phyloP scores from a whole-genome alignment of 371 early-diverging fungal genomes.

The Mucor lusitanicus region DNA sequence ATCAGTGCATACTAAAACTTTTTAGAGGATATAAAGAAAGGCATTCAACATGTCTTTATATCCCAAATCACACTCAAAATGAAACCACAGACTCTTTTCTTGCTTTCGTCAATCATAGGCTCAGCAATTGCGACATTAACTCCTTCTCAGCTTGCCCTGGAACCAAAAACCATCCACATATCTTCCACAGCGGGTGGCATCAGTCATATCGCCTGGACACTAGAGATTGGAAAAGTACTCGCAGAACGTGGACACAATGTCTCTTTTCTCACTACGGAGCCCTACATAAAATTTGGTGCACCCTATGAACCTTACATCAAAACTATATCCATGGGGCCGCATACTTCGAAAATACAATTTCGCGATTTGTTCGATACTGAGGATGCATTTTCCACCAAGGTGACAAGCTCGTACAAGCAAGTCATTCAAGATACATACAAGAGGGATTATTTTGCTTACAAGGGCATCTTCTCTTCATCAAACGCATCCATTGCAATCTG shows the following conservation, averaged over 20 bases:
- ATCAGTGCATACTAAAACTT: background rate
- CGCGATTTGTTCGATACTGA: constrained; percentile 17
- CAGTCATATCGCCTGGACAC: constrained; percentile 23
- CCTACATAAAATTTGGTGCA: constrained; percentile 1
- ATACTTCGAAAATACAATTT: constrained; percentile 5
- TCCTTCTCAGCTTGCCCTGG: background rate
- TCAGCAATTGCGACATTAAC: background rate
- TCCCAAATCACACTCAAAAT: background rate
- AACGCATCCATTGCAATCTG: constrained; percentile 22
- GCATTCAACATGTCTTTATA: background rate
- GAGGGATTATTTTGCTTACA: constrained; percentile 5
- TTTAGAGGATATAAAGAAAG: background rate
- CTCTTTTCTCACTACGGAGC: constrained; percentile 15
- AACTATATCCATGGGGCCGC: constrained; percentile 12
- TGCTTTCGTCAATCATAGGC: background rate
- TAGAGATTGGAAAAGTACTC: constrained; percentile 21
- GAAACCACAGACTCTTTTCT: background rate
- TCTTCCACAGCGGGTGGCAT: constrained; percentile 18
- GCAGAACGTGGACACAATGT: constrained; percentile 22
- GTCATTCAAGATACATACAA: constrained; percentile 1
- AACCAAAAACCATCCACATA: constrained; percentile 17
- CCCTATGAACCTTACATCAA: constrained; percentile 7
- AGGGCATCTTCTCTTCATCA: background rate
- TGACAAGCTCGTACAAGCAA: background rate
- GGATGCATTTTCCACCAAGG: background rate